Evolutionary conservation across 2,329 filamentous ascomycete species (phyloP).

Genomic region (Graphiopsis chlorocephala): DNA sequence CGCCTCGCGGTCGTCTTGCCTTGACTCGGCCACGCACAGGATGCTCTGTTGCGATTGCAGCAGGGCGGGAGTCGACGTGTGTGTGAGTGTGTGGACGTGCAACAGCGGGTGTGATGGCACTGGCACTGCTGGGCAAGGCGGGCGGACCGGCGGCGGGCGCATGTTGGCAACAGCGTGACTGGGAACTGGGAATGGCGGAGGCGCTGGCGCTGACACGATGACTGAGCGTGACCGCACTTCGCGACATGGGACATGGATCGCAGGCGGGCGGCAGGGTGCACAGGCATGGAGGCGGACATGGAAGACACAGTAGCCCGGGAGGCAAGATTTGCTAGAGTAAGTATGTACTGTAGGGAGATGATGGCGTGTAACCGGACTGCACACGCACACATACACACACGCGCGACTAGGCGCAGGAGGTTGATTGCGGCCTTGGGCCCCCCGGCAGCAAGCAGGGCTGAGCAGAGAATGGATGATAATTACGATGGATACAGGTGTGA

Average conservation of each 20-base stretch:
- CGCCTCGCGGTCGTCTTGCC: background rate
- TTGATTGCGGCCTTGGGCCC: background rate
- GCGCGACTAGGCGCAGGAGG: background rate
- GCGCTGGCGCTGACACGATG: background rate
- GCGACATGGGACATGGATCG: background rate
- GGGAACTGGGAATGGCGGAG: background rate
- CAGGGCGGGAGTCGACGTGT: background rate
- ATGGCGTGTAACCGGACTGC: background rate
- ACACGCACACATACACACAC: background rate
- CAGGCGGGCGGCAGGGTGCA: background rate
- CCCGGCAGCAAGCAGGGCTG: conserved; percentile 7
- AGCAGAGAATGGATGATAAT: background rate
- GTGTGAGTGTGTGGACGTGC: conserved; percentile 5
- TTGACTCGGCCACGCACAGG: conserved; percentile 6
- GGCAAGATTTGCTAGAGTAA: background rate
- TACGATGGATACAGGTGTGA: background rate
- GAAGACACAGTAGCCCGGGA: background rate
- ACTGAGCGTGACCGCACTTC: background rate
- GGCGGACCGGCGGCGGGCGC: background rate
- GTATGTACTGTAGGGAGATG: background rate
- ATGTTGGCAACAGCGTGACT: conserved; percentile 1
- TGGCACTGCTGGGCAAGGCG: background rate
- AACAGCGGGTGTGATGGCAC: conserved; percentile 7
- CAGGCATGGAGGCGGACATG: background rate
- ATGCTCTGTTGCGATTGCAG: background rate